Base-by-base conservation (phyloP, 371 early-diverging fungal genomes). In the Lichtheimia corymbifera region DNA sequence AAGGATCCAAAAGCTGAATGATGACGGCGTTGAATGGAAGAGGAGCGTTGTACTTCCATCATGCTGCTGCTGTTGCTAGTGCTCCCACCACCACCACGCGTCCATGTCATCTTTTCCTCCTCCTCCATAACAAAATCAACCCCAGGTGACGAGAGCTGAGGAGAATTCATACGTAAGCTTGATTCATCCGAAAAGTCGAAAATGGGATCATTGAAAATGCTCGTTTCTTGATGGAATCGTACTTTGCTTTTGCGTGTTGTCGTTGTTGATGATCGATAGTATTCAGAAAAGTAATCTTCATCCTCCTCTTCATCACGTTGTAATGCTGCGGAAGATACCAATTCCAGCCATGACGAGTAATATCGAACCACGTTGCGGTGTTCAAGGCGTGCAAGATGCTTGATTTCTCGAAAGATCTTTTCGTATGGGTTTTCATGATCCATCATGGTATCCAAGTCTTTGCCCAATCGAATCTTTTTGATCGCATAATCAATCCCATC, bases 291-390 rank as follows among this genome's bases (percentile, higher is more conserved):
- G 14, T 59, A 59, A 13, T 55, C 43, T 15, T 60, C 59, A 5
- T 64, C 66, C 3, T 58, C 41, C 25, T 65, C 61, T 3, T 56
- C 61, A 50, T 69, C 55, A 15, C 25, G 28, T 14, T 30, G 27
- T 9, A 55, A 63, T 11, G 67, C 74, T 30, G 73, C 81, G 3
- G 42, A 41, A 4, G 30, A 22, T 3, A 55, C 49, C 64, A 86
- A 83, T 73, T 97, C 97, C 9, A 97, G 70, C 98, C 98, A 97
- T 27, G 93, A 91, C n/a, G 89, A 83, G 66, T 92, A 93, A 71
- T 97, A 97, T 7, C 98, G 81, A 40, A 97, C 91, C 28, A 97
- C 93, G 63, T 97, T 95, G 25, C 82, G 86, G 73, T 97, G 97
- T 60, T 92, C 84, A 43, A 97, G 70, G 14, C 91, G 77, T 4